phyloP scores from a whole-genome alignment of 257 asterid species.

The Solanum etuberosum region DNA sequence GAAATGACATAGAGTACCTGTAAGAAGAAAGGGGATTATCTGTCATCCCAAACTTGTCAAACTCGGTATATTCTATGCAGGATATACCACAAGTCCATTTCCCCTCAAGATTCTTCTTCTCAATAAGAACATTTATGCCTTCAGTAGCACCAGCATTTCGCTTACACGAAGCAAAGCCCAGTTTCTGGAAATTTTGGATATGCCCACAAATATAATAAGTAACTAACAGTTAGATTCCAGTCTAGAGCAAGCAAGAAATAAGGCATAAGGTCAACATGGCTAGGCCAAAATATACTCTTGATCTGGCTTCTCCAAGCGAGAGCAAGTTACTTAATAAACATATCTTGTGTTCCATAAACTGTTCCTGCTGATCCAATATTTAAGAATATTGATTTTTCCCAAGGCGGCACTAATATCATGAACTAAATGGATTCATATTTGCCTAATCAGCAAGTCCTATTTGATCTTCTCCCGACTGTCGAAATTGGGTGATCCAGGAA shows the following conservation, averaged over 20 bases:
- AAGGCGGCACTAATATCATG: neutral
- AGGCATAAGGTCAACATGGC: neutral
- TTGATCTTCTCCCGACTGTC: neutral
- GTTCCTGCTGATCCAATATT: neutral
- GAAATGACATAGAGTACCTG: slow-evolving; percentile 29
- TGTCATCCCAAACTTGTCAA: slow-evolving; percentile 74
- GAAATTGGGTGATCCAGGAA: neutral
- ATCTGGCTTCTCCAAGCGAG: neutral
- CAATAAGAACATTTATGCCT: slow-evolving; percentile 89
- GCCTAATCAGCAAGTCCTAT: neutral
- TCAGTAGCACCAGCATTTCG: slow-evolving; percentile 83
- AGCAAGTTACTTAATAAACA: neutral
- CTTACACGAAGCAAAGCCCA: slow-evolving; percentile 96
- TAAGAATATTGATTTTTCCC: neutral
- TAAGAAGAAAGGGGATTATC: slow-evolving; percentile 34
- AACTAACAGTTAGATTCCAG: neutral
- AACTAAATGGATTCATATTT: neutral
- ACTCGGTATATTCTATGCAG: slow-evolving; percentile 95
- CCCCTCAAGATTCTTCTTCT: slow-evolving; percentile 69
- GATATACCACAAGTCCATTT: slow-evolving; percentile 92
- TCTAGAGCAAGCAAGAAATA: neutral
- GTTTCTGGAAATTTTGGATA: slow-evolving; percentile 46
- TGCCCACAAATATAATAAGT: neutral
- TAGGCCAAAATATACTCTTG: neutral
- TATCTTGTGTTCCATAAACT: neutral